These are phyloP conservation scores for Physcomitrellopsis africana DNA, from an alignment of 225 moss, liverwort and hornwort genomes.

Conservation along the genomic window DNA sequence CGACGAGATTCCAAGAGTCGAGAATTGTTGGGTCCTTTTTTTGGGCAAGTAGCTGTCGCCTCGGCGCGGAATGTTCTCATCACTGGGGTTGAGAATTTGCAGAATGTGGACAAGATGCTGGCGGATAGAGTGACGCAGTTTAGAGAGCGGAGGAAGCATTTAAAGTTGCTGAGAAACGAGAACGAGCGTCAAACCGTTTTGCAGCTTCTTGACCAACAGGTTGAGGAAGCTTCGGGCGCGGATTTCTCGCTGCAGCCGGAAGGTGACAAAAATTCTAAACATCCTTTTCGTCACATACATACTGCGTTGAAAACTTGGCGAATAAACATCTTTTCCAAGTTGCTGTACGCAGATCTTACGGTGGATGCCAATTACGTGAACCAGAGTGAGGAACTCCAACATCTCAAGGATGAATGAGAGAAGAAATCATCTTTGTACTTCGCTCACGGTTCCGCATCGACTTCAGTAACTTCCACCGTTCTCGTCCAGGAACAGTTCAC, in stretches of 20 bases:
- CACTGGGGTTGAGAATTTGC: slow-evolving; percentile 16
- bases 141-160: slow-evolving; percentile 19
- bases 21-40: slow-evolving; percentile 22
- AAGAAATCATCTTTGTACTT: too few relatives aligned
- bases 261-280: slow-evolving; percentile 13
- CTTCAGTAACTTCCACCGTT: slow-evolving; percentile 6
- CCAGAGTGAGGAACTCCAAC: slow-evolving; percentile 35
- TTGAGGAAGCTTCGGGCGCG: neutral
- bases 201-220: neutral
- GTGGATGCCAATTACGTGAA: slow-evolving; percentile 16
- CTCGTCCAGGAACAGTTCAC: too few relatives aligned
- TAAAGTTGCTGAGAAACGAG: slow-evolving; percentile 11
- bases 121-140: slow-evolving; percentile 28
- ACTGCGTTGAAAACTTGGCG: too few relatives aligned
- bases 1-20: slow-evolving; percentile 20
- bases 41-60: slow-evolving; percentile 45
- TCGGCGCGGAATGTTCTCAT: slow-evolving; percentile 39
- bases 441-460: too few relatives aligned
- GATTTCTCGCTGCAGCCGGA: neutral
- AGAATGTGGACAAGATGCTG: slow-evolving; percentile 38
- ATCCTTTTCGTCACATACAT: too few relatives aligned
- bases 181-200: slow-evolving; percentile 14
- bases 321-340: slow-evolving; percentile 1
- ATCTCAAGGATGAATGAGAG: slow-evolving; percentile 34
- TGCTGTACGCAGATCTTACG: slow-evolving; percentile 21